Percentiles rank a stretch among this genome's conserved stretches.
Evolutionary conservation across 805 yeast species (phyloP).

Genomic region (Kluyveromyces nonfermentans): DNA sequence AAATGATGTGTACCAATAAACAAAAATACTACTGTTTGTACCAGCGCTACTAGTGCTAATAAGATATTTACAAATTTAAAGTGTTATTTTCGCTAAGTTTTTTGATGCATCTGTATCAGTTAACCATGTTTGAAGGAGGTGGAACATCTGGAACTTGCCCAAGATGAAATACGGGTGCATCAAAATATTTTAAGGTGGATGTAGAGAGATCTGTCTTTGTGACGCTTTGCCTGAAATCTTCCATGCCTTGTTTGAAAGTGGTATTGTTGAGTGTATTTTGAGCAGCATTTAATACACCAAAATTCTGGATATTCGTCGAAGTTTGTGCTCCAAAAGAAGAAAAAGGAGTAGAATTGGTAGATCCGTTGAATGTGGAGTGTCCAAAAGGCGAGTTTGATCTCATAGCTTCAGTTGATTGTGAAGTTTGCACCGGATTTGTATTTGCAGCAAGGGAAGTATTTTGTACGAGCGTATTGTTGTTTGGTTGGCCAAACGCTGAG

Average conservation of each 20-base stretch:
- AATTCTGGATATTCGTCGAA: not conserved
- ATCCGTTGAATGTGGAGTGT: not conserved
- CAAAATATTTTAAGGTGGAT: constrained; percentile 38
- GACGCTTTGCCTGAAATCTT: constrained; percentile 19
- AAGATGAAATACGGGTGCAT: constrained; percentile 38
- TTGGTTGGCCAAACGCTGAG: too few relatives aligned
- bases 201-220: constrained; percentile 35
- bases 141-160: constrained; percentile 66
- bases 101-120: too few relatives aligned
- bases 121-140: constrained; percentile 42
- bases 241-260: constrained; percentile 28
- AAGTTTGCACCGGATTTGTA: not conserved
- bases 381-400: not conserved
- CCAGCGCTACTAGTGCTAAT: too few relatives aligned
- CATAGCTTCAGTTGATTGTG: not conserved
- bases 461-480: not conserved
- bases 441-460: not conserved
- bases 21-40: too few relatives aligned
- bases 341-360: not conserved
- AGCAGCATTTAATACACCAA: not conserved
- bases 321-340: not conserved
- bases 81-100: not conserved
- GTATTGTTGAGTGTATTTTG: constrained; percentile 1
- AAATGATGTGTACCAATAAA: too few relatives aligned
- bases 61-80: not conserved